A percentile compares a stretch with the other conserved stretches of the same genome.
phyloP scores from a whole-genome alignment of 2,329 filamentous ascomycete genomes.

The Ophiosphaerella narmari region DNA sequence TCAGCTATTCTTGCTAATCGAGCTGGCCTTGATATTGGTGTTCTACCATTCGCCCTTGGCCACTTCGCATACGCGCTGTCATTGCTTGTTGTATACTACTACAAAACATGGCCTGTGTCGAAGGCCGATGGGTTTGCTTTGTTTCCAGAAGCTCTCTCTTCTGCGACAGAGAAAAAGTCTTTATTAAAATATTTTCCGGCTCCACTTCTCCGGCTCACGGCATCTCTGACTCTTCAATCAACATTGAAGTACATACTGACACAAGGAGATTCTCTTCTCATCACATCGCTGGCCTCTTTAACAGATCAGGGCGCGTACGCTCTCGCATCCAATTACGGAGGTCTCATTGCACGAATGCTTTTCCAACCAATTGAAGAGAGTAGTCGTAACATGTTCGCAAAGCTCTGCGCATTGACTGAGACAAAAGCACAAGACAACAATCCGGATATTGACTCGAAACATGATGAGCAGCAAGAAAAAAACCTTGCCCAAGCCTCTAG shows the following conservation, averaged over 20 bases:
- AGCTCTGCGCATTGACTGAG: slow-evolving; percentile 62
- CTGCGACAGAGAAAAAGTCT: slow-evolving; percentile 34
- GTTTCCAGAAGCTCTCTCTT: slow-evolving; percentile 52
- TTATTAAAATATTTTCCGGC: slow-evolving; percentile 61
- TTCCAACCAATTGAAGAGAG: slow-evolving; percentile 97
- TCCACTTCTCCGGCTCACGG: slow-evolving; percentile 71
- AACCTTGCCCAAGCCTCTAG: slow-evolving; percentile 47
- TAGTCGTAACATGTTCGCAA: slow-evolving; percentile 86
- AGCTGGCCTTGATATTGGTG: slow-evolving; percentile 64
- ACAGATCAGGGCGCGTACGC: slow-evolving; percentile 89
- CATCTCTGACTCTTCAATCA: slow-evolving; percentile 86
- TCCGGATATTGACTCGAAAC: slow-evolving; percentile 1
- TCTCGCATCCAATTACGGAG: slow-evolving; percentile 89
- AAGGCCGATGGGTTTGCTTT: slow-evolving; percentile 70
- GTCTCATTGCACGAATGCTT: slow-evolving; percentile 82
- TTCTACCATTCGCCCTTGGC: slow-evolving; percentile 86
- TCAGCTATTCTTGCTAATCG: slow-evolving; percentile 68
- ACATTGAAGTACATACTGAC: slow-evolving; percentile 91
- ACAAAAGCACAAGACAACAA: slow-evolving; percentile 14
- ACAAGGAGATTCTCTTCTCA: slow-evolving; percentile 89
- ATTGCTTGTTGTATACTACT: slow-evolving; percentile 71
- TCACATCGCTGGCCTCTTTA: slow-evolving; percentile 76
- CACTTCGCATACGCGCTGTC: slow-evolving; percentile 76
- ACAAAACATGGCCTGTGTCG: slow-evolving; percentile 64
- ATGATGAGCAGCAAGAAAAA: slow-evolving; percentile 20